These are phyloP conservation scores for Magnolia kwangsiensis DNA, from an alignment of 164 flowering plant species.

Conservation along the genomic window DNA sequence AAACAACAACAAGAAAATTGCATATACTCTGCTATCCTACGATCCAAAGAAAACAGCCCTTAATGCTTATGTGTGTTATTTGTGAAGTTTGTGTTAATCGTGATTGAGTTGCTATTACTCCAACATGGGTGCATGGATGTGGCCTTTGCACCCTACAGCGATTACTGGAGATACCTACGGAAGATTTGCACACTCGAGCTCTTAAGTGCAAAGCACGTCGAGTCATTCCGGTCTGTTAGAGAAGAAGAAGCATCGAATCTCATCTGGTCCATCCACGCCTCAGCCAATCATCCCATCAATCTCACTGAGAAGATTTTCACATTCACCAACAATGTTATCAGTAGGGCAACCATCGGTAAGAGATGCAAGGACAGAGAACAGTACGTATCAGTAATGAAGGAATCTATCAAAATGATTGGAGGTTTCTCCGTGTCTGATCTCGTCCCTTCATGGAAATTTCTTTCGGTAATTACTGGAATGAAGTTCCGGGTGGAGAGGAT, in stretches of 20 bases:
- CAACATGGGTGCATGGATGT: conserved; percentile 12
- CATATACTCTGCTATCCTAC: no score
- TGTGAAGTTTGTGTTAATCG: no score
- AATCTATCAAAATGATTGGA: background rate
- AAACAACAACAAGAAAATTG: no score
- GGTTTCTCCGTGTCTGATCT: conserved; percentile 12
- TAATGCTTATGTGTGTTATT: no score
- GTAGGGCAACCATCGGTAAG: conserved; percentile 25
- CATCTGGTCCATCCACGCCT: background rate
- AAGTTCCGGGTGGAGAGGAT: background rate
- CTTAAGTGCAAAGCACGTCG: conserved; percentile 26
- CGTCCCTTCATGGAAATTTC: conserved; percentile 9
- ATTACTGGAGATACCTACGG: conserved; percentile 34
- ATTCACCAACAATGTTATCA: conserved; percentile 12
- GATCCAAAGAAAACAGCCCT: no score
- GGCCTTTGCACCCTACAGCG: conserved; percentile 32
- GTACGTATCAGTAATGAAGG: conserved; percentile 12
- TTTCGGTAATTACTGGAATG: background rate
- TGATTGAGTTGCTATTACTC: no score
- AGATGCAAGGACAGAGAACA: conserved; percentile 17
- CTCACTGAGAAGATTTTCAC: conserved; percentile 15
- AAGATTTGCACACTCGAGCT: conserved; percentile 20
- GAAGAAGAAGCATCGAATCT: conserved; percentile 32
- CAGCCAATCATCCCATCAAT: conserved; percentile 12
- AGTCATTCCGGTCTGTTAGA: conserved; percentile 21